Evolutionary conservation across 169 alveolate species (phyloP).

Genomic region (Plasmodium billcollinsi): DNA sequence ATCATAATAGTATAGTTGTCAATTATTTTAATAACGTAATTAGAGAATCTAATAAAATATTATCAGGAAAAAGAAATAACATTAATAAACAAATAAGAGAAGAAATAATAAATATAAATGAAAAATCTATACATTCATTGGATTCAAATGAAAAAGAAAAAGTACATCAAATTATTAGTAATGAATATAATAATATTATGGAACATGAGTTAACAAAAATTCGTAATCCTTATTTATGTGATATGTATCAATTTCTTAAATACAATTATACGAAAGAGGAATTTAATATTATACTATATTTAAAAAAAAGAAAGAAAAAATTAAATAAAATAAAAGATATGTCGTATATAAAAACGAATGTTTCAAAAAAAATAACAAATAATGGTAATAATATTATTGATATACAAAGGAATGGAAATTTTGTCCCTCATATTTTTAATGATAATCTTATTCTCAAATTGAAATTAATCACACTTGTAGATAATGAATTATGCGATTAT

Average conservation of each 20-base stretch:
- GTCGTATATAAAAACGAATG: neutral
- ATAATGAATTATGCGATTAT: conserved; percentile 37
- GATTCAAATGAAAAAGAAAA: conserved; percentile 54
- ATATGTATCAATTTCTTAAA: neutral
- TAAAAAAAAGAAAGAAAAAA: conserved; percentile 54
- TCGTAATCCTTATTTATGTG: neutral
- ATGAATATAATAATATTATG: conserved; percentile 48
- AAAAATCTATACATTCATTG: conserved; percentile 12
- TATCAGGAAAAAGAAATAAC: conserved; percentile 21
- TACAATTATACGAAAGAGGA: conserved; percentile 42
- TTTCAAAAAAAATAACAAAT: conserved; percentile 1
- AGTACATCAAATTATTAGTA: conserved; percentile 31
- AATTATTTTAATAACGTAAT: conserved; percentile 27
- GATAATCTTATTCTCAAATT: conserved; percentile 15
- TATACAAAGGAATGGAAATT: neutral
- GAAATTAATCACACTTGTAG: conserved; percentile 44
- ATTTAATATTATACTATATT: conserved; percentile 50
- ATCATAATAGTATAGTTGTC: conserved; percentile 27
- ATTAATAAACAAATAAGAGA: conserved; percentile 39
- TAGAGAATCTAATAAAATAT: conserved; percentile 30
- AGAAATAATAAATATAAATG: neutral
- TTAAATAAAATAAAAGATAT: neutral
- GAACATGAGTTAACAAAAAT: conserved; percentile 34
- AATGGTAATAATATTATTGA: neutral
- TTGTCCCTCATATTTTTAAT: conserved; percentile 20